Evolutionary conservation across 2,329 filamentous ascomycete genomes (phyloP), one percentile per base, ranked within the genome.

Genomic region (Colletotrichum sp.): DNA sequence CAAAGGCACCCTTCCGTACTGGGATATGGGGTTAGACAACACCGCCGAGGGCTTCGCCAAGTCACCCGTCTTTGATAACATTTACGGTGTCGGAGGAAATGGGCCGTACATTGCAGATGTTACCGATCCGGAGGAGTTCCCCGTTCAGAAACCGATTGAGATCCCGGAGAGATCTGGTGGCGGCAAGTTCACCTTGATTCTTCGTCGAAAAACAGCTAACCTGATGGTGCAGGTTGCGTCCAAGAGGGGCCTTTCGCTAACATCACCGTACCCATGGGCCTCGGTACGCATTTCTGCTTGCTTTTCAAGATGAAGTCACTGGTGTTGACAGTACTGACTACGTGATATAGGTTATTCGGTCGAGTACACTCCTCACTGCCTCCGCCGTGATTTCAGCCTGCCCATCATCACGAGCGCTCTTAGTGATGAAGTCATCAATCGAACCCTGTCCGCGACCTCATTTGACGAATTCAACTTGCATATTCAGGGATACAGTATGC

Each of bases 1-100:
- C 71, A 76, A 76, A 8, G 80, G 78, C 18, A 78, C 75, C 3
- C 75, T 79, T 3, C 79, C 60, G 0, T 13, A 52, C n/a, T 52
- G 43, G 43, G 10, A 52, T 0, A 52, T 21, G 43, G 43, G n/a
- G 0, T 13, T 52, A 2, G 43, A 52, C 10, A 52, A 52, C 10
- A 52, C 43, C 43, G 67, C 43, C 18, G 69, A 77, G 10, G 55
- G 28, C 8, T 78, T 77, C 7, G 15, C 70, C 8, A 77, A 66
- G 3, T 78, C 76, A 18, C 70, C 77, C 26, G 48, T 78, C 26
- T 78, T 78, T 15, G 78, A 79, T 13, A 58, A 58, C 3, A 28
- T 55, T 3, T 66, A 70, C 3, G 74, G 74, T 9, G 74, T 79
- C 10, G 73, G 76, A 6, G 78, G 76, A 18, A 77, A 78, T 24